phyloP scores from a whole-genome alignment of 345 rosid species.

The Stellera chamaejasme region DNA sequence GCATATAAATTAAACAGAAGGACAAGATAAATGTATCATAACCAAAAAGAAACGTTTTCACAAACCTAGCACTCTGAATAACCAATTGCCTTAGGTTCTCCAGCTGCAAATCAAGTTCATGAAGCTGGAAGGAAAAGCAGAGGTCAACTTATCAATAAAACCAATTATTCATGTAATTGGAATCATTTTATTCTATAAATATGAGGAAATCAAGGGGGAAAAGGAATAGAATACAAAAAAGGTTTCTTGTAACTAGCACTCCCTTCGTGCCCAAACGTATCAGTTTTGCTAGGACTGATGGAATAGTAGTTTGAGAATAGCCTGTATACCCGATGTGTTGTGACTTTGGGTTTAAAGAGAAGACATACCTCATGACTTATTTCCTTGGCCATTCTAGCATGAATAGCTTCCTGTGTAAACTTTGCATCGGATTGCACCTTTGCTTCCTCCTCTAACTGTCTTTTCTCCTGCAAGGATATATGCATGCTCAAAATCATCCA shows the following conservation, averaged over 20 bases:
- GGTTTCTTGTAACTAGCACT: not conserved
- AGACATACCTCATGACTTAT: conserved; percentile 55
- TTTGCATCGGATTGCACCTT: conserved; percentile 35
- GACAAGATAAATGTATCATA: no score
- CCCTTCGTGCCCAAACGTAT: no score
- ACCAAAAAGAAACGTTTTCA: not conserved
- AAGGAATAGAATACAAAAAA: no score
- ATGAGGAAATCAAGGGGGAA: no score
- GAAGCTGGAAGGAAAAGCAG: conserved; percentile 36
- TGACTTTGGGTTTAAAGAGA: not conserved
- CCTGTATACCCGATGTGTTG: no score
- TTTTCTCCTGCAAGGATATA: conserved; percentile 43
- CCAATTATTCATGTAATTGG: no score
- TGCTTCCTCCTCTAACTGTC: conserved; percentile 44
- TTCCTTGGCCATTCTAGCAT: conserved; percentile 47
- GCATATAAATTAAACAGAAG: no score
- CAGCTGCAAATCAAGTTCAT: conserved; percentile 48
- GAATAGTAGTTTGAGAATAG: not conserved
- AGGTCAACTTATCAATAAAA: conserved; percentile 4
- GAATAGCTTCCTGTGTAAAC: conserved; percentile 48
- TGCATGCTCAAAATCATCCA: not conserved
- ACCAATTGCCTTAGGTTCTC: conserved; percentile 50
- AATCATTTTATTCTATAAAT: no score
- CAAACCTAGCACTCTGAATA: conserved; percentile 64
- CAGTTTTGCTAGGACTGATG: no score